Conservation (phyloP, 2,329 filamentous ascomycete genomes). For the Cercospora sp. region DNA sequence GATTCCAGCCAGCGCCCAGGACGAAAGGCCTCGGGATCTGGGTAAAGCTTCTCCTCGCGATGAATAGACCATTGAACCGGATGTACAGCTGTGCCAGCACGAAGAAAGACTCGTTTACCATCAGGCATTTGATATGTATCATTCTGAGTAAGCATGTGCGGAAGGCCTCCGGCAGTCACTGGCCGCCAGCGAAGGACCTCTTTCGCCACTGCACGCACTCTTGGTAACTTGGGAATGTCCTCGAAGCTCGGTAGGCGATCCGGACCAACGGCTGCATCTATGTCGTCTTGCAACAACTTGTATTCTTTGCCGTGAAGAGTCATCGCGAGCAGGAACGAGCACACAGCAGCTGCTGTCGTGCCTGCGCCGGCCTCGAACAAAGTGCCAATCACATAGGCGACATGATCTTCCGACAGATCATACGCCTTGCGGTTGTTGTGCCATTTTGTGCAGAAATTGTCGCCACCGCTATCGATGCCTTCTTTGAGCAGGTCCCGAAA, state of each 20-base stretch:
- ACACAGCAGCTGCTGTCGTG: constrained; percentile 38
- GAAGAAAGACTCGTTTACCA: constrained; percentile 52
- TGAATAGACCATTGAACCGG: constrained; percentile 43
- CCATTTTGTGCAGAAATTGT: constrained; percentile 28
- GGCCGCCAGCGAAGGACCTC: constrained; percentile 61
- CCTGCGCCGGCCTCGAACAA: constrained; percentile 38
- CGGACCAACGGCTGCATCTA: constrained; percentile 40
- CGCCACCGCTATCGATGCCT: not conserved
- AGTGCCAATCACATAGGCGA: constrained; percentile 38
- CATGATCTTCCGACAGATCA: constrained; percentile 33
- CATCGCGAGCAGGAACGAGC: constrained; percentile 37
- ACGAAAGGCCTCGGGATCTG: constrained; percentile 24
- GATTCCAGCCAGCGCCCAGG: constrained; percentile 56
- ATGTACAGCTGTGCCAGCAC: constrained; percentile 53
- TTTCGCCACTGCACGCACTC: constrained; percentile 57
- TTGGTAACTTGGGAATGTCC: constrained; percentile 55
- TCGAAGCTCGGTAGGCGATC: constrained; percentile 54
- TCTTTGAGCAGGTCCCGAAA: constrained; percentile 35
- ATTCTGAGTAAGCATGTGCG: constrained; percentile 48
- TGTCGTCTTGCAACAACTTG: constrained; percentile 36
- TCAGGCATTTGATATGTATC: constrained; percentile 52
- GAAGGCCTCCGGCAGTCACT: constrained; percentile 46
- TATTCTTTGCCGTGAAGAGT: constrained; percentile 29
- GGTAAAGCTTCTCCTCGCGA: constrained; percentile 14
- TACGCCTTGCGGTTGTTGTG: constrained; percentile 16